Evolutionary conservation across 164 flowering plant species (phyloP).

Genomic region (Liriodendron chinense): DNA sequence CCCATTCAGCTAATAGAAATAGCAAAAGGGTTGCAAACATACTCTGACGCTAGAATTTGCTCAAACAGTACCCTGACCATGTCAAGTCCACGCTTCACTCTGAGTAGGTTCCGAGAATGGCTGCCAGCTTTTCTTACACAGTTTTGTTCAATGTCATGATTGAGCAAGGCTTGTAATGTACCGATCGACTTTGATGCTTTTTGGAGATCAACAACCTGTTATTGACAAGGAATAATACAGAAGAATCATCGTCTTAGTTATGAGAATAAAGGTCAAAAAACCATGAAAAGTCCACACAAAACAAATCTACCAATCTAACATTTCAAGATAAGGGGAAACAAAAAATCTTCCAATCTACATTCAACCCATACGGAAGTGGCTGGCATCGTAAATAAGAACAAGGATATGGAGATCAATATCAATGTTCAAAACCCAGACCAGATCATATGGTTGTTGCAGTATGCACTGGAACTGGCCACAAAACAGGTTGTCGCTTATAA

Average conservation of each 20-base stretch:
- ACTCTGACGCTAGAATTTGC: constrained; percentile 69
- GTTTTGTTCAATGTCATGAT: constrained; percentile 53
- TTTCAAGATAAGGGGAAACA: background rate
- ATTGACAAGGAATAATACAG: background rate
- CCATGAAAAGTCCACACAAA: background rate
- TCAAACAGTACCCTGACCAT: constrained; percentile 89
- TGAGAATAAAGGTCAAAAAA: background rate
- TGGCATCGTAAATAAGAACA: background rate
- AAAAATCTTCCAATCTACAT: background rate
- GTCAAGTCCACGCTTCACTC: constrained; percentile 90
- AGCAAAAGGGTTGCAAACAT: constrained; percentile 25
- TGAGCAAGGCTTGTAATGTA: constrained; percentile 53
- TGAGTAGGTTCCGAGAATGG: constrained; percentile 81
- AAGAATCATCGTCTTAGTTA: background rate
- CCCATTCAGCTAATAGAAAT: background rate
- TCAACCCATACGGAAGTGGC: background rate
- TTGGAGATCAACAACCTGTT: constrained; percentile 70
- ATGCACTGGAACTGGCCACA: background rate
- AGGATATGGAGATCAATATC: background rate
- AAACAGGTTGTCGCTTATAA: no score
- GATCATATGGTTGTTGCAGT: background rate
- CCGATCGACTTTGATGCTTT: constrained; percentile 64
- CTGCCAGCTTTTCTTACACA: constrained; percentile 72
- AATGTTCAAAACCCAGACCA: background rate
- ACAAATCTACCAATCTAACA: background rate